Evolutionary conservation across 176 grass and related monocot species (phyloP).

Genomic region (Oryza punctata): DNA sequence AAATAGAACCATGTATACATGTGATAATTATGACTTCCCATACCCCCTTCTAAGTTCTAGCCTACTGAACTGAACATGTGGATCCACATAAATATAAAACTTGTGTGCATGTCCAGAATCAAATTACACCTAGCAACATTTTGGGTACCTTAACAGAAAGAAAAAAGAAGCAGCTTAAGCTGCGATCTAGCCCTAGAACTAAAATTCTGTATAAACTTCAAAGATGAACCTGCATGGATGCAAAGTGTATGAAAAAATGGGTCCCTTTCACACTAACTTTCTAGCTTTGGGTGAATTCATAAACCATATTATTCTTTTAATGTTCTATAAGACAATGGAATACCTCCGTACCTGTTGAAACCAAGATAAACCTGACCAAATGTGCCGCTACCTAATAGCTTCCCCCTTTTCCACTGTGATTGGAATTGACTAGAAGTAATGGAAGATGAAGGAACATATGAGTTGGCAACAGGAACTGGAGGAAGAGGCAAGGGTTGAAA

Average conservation of each 20-base stretch:
- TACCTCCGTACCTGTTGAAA: constrained; percentile 66
- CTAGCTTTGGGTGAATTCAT: background rate
- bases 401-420: constrained; percentile 76
- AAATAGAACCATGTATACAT: background rate
- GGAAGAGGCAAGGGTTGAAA: constrained; percentile 73
- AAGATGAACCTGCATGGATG: background rate
- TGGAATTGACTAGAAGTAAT: constrained; percentile 50
- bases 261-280: background rate
- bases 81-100: constrained; percentile 13
- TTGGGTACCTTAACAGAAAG: background rate
- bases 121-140: background rate
- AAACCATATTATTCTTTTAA: background rate
- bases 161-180: background rate
- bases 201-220: background rate
- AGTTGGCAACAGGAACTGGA: constrained; percentile 25
- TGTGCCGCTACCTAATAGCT: constrained; percentile 72
- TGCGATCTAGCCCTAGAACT: background rate
- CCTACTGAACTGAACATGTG: background rate
- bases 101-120: background rate
- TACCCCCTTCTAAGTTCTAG: background rate
- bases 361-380: constrained; percentile 85
- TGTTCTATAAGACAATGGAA: constrained; percentile 1
- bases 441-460: constrained; percentile 17
- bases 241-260: background rate
- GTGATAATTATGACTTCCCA: background rate